These are phyloP conservation scores for Choanephora cucurbitarum DNA, from an alignment of 371 early-diverging fungal genomes.

Conservation along the genomic window DNA sequence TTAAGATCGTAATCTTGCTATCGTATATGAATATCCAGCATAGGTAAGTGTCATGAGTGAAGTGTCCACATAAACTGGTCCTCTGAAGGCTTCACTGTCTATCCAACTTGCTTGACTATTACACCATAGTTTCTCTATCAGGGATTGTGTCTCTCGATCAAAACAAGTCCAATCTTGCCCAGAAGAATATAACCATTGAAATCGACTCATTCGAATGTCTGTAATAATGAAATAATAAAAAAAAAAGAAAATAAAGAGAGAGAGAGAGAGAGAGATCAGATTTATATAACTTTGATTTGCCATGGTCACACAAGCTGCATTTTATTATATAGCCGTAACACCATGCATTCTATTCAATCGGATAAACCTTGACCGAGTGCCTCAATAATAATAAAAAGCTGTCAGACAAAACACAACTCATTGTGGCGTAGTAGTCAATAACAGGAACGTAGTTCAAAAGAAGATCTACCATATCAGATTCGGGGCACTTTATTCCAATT, in stretches of 20 bases:
- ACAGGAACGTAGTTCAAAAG: too few relatives aligned
- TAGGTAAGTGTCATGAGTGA: slow-evolving; percentile 16
- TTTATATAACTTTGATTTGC: background rate
- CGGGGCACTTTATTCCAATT: too few relatives aligned
- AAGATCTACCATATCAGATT: too few relatives aligned
- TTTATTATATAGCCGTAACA: too few relatives aligned
- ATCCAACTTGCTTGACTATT: slow-evolving; percentile 24
- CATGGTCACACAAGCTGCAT: background rate
- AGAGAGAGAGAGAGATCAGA: background rate
- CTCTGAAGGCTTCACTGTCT: slow-evolving; percentile 18
- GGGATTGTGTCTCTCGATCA: slow-evolving; percentile 18
- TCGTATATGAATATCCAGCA: slow-evolving; percentile 16
- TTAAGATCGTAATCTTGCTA: slow-evolving; percentile 5
- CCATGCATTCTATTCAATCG: too few relatives aligned
- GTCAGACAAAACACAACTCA: too few relatives aligned
- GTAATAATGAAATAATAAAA: background rate
- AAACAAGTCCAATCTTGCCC: slow-evolving; percentile 23
- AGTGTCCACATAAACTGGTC: slow-evolving; percentile 26
- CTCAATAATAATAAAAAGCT: too few relatives aligned
- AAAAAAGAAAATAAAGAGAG: slow-evolving; percentile 6
- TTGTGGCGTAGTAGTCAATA: too few relatives aligned
- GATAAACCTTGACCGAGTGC: too few relatives aligned
- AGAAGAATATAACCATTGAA: slow-evolving; percentile 23
- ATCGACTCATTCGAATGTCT: slow-evolving; percentile 7
- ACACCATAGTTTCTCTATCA: slow-evolving; percentile 24